These are phyloP conservation scores for Panus rudis DNA, from an alignment of 768 basidiomycete genomes.

Conservation along the genomic window DNA sequence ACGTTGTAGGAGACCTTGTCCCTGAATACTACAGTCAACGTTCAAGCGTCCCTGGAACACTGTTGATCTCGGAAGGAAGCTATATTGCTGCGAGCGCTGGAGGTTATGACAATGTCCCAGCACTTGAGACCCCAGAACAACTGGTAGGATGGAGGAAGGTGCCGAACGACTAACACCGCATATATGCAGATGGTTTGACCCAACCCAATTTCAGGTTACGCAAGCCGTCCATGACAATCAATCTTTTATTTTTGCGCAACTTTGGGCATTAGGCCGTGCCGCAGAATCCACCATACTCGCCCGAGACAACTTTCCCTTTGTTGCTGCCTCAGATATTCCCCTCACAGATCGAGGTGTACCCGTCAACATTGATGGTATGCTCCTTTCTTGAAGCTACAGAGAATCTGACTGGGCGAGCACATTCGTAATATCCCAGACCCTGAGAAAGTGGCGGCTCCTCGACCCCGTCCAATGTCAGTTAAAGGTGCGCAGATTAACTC, in stretches of 20 bases:
- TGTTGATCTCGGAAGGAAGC: slow-evolving; percentile 48
- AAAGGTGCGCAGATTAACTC: neutral
- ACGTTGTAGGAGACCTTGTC: slow-evolving; percentile 28
- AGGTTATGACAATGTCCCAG: slow-evolving; percentile 42
- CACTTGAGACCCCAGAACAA: slow-evolving; percentile 55
- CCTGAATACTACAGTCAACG: slow-evolving; percentile 42
- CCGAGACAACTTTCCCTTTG: no score
- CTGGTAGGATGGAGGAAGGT: slow-evolving; percentile 38
- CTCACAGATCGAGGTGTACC: no score
- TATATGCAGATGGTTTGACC: no score
- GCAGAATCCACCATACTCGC: slow-evolving; percentile 27
- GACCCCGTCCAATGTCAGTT: neutral
- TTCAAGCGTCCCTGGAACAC: slow-evolving; percentile 34
- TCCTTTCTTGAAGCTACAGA: no score
- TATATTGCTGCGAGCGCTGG: slow-evolving; percentile 40
- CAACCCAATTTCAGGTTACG: slow-evolving; percentile 46
- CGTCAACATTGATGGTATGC: no score
- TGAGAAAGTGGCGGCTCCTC: slow-evolving; percentile 14
- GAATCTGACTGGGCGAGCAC: no score
- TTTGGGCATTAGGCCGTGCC: slow-evolving; percentile 46
- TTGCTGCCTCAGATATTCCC: no score
- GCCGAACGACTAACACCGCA: no score
- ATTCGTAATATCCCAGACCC: slow-evolving; percentile 19
- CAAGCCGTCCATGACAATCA: slow-evolving; percentile 46
- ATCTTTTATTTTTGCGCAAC: slow-evolving; percentile 45